These are phyloP conservation scores for Tolypocladium cylindrosporum DNA, from an alignment of 2,329 filamentous ascomycete species.

Conservation along the genomic window DNA sequence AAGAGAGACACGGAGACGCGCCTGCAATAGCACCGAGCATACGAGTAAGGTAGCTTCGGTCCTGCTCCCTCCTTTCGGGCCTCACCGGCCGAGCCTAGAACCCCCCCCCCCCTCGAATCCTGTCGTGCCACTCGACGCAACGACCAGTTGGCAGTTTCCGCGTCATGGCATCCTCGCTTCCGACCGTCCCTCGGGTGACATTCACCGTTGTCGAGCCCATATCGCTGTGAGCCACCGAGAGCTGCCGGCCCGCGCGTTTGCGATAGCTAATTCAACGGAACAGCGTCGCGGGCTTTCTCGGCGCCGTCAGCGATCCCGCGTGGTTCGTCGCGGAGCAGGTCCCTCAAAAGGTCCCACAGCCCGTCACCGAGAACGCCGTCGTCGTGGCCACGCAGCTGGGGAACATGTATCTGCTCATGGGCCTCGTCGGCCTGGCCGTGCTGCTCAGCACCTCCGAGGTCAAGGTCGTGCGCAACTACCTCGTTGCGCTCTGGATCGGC, in stretches of 20 bases:
- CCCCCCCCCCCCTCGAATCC: neutral
- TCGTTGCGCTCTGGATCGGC: slow-evolving; percentile 53
- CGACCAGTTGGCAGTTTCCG: neutral
- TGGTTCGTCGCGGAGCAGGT: slow-evolving; percentile 58
- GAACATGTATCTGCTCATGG: slow-evolving; percentile 59
- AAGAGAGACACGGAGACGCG: slow-evolving; percentile 3
- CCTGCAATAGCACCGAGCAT: neutral
- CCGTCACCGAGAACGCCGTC: slow-evolving; percentile 34
- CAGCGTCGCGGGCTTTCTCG: slow-evolving; percentile 50
- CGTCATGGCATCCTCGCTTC: slow-evolving; percentile 51
- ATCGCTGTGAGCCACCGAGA: slow-evolving; percentile 44
- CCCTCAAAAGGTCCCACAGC: slow-evolving; percentile 24
- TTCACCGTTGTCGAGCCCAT: slow-evolving; percentile 62
- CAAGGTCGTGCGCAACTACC: slow-evolving; percentile 56
- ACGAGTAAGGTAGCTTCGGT: neutral
- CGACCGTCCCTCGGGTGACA: slow-evolving; percentile 51
- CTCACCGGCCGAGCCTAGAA: neutral
- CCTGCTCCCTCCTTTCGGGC: neutral
- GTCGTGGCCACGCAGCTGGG: slow-evolving; percentile 59
- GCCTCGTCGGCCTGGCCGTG: slow-evolving; percentile 52
- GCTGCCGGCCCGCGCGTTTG: neutral
- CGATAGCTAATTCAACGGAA: slow-evolving; percentile 7
- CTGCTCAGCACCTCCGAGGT: slow-evolving; percentile 55
- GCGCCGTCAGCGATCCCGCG: slow-evolving; percentile 43
- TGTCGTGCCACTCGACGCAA: slow-evolving; percentile 1